A percentile compares a stretch with the other conserved stretches of the same genome.
These are phyloP conservation scores for Pezicula radicicola DNA, from an alignment of 2,329 filamentous ascomycete genomes.

Conservation along the genomic window DNA sequence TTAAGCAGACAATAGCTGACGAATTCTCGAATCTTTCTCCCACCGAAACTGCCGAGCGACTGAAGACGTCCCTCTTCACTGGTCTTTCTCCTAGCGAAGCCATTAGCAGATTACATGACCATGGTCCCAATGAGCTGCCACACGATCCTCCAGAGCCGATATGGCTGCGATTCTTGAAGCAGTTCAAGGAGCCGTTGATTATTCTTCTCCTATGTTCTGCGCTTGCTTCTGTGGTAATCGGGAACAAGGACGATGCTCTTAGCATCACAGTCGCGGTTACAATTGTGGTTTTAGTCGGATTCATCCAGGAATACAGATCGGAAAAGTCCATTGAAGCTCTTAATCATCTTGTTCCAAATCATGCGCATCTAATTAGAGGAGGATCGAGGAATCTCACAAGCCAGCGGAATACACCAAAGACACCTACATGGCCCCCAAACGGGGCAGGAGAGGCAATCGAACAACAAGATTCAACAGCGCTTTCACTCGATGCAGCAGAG, in stretches of 20 bases:
- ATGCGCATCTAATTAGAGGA: conserved; percentile 84
- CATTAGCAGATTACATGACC: conserved; percentile 70
- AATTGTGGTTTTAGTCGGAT: conserved; percentile 94
- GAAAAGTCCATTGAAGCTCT: conserved; percentile 96
- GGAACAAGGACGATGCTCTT: conserved; percentile 90
- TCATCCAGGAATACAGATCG: conserved; percentile 95
- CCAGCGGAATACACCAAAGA: conserved; percentile 25
- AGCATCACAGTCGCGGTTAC: conserved; percentile 96
- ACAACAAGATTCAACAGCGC: conserved; percentile 15
- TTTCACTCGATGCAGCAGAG: conserved; percentile 50
- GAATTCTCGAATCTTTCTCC: conserved; percentile 67
- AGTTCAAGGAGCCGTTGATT: conserved; percentile 95
- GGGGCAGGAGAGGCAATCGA: conserved; percentile 20
- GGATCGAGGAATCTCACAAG: conserved; percentile 16
- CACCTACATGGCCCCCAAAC: conserved; percentile 45
- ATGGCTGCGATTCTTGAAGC: conserved; percentile 92
- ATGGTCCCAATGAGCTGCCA: conserved; percentile 92
- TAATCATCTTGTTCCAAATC: conserved; percentile 90
- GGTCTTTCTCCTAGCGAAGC: conserved; percentile 83
- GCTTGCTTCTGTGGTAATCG: conserved; percentile 81
- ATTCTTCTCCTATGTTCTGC: conserved; percentile 88
- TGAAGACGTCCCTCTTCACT: conserved; percentile 79
- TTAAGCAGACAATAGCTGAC: conserved; percentile 42
- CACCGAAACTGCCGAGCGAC: conserved; percentile 70
- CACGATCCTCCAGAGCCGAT: conserved; percentile 91